Conservation (phyloP, 345 rosid genomes). For the Firmiana major region DNA sequence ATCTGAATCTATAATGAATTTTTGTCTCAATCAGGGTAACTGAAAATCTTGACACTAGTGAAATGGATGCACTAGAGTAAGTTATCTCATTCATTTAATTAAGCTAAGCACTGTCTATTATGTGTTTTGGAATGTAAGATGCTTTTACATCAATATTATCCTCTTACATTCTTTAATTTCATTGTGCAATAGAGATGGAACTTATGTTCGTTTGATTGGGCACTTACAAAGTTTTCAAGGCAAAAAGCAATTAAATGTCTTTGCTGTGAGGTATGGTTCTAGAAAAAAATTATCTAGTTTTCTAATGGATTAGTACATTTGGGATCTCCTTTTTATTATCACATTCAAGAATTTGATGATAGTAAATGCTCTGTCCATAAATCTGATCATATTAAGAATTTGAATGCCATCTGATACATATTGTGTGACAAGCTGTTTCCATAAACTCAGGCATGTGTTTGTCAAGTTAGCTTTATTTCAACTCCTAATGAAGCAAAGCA, state of each 20-base stretch:
- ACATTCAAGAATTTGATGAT: neutral
- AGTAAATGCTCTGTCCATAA: neutral
- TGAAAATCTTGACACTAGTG: slow-evolving; percentile 57
- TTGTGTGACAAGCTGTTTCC: neutral
- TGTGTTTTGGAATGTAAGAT: neutral
- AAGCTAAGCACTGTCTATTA: neutral
- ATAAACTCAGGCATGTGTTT: neutral
- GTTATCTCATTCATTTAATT: slow-evolving; percentile 13
- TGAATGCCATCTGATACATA: slow-evolving; percentile 16
- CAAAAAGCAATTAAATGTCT: slow-evolving; percentile 55
- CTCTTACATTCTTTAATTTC: neutral
- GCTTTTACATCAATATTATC: neutral
- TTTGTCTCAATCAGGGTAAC: slow-evolving; percentile 60
- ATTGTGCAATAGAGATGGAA: slow-evolving; percentile 50
- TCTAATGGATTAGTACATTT: neutral
- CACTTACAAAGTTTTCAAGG: slow-evolving; percentile 74
- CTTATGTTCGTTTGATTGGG: slow-evolving; percentile 76
- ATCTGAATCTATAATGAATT: neutral
- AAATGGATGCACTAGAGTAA: slow-evolving; percentile 67
- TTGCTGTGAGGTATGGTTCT: slow-evolving; percentile 63
- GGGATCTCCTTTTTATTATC: neutral
- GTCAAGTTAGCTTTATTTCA: neutral
- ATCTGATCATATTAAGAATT: slow-evolving; percentile 42
- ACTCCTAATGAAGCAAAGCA: neutral
- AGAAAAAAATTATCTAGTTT: neutral